Conservation (phyloP, 148 eudicot species). For the Pouteria glomerata region DNA sequence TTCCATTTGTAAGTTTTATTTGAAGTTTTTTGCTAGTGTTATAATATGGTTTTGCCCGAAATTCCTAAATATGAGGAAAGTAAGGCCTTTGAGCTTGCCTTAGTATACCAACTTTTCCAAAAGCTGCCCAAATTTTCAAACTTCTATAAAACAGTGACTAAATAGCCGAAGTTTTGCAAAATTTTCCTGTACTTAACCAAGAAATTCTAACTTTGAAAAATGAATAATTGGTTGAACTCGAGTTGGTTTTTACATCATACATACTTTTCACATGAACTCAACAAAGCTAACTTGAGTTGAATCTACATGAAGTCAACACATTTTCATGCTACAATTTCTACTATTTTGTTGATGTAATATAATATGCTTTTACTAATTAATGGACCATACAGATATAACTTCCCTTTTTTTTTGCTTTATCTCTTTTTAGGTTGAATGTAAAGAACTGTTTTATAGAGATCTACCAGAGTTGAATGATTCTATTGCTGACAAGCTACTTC, state of each 20-base stretch:
- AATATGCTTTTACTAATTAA: neutral
- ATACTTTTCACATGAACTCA: neutral
- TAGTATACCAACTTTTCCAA: neutral
- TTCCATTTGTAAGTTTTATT: neutral
- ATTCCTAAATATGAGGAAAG: neutral
- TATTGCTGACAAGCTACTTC: conserved; percentile 71
- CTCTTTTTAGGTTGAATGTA: conserved; percentile 71
- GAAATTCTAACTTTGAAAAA: neutral
- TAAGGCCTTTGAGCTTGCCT: neutral
- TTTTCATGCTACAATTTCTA: neutral
- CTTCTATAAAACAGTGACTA: neutral
- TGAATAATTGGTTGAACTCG: neutral
- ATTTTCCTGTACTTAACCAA: neutral
- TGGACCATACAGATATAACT: neutral
- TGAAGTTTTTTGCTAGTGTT: neutral
- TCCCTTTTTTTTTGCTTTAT: neutral
- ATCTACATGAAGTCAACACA: neutral
- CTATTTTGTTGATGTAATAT: neutral
- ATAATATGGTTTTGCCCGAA: neutral
- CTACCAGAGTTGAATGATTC: conserved; percentile 75
- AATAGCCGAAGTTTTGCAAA: neutral
- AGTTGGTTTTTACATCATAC: neutral
- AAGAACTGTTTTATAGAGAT: conserved; percentile 88
- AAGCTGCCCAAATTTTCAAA: neutral
- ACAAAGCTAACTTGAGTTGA: neutral